These are phyloP conservation scores for Arabis hirsuta DNA, from an alignment of 345 rosid genomes.

Conservation along the genomic window DNA sequence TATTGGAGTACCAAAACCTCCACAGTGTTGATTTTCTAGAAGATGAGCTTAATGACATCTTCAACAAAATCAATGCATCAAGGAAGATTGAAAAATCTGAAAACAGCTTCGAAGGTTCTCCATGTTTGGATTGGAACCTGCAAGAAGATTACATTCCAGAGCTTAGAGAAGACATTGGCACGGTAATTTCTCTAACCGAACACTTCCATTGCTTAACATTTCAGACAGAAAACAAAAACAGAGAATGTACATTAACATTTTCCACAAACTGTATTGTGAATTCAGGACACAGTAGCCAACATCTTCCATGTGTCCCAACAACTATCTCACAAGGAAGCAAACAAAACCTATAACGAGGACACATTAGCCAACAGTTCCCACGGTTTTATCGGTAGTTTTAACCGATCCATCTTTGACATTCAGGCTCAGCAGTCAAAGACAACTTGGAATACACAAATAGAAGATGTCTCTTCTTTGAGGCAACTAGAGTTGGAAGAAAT, in stretches of 20 bases:
- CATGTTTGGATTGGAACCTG: conserved; percentile 39
- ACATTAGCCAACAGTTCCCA: conserved; percentile 42
- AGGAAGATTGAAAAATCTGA: background rate
- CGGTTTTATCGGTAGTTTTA: conserved; percentile 47
- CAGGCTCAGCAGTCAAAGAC: conserved; percentile 38
- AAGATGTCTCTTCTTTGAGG: conserved; percentile 40
- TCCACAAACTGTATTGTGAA: conserved; percentile 23
- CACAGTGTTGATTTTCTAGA: conserved; percentile 49
- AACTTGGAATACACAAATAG: conserved; percentile 34
- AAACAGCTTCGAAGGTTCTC: conserved; percentile 3
- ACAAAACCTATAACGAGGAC: conserved; percentile 33
- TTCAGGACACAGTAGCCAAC: conserved; percentile 47
- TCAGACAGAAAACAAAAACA: background rate
- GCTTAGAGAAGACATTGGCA: conserved; percentile 37
- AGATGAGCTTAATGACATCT: conserved; percentile 33
- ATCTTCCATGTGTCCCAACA: conserved; percentile 25
- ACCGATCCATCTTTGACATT: conserved; percentile 50
- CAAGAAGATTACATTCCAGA: conserved; percentile 32
- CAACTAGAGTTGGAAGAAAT: conserved; percentile 41
- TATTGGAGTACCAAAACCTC: conserved; percentile 54
- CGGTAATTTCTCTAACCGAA: conserved; percentile 47
- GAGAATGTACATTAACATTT: background rate
- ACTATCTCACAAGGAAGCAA: conserved; percentile 37
- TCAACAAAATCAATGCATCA: conserved; percentile 41
- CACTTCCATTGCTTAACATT: background rate